Evolutionary conservation across 306 rosid genomes (phyloP).

Genomic region (Rosa persica): DNA sequence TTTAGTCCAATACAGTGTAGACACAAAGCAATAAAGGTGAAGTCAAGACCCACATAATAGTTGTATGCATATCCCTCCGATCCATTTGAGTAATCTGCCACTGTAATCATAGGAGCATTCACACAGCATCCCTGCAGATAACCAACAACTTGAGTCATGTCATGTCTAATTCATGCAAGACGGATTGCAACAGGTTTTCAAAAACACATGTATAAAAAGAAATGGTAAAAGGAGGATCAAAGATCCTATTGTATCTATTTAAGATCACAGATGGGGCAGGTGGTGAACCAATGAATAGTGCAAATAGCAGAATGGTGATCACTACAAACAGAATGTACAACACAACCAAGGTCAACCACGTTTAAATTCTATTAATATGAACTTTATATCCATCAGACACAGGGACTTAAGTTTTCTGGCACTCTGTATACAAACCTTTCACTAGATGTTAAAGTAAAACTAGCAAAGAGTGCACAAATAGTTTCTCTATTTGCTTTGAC

Average conservation of each 20-base stretch:
- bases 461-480: too few relatives aligned
- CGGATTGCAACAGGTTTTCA: slow-evolving; percentile 3
- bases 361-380: neutral
- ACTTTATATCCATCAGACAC: neutral
- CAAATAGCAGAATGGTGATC: neutral
- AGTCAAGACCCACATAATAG: slow-evolving; percentile 60
- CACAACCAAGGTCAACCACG: neutral
- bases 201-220: neutral
- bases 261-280: neutral
- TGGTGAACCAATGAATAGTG: neutral
- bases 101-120: slow-evolving; percentile 98
- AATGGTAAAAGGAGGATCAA: neutral
- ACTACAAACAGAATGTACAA: neutral
- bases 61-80: slow-evolving; percentile 90
- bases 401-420: neutral
- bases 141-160: slow-evolving; percentile 25
- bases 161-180: slow-evolving; percentile 9
- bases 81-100: slow-evolving; percentile 95
- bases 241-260: neutral
- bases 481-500: too few relatives aligned
- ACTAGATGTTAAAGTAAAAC: neutral
- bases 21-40: neutral
- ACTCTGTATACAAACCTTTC: neutral
- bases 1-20: neutral
- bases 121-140: slow-evolving; percentile 89